Evolutionary conservation across 768 basidiomycete species (phyloP), one percentile per base, ranked within the genome.

Genomic region (Artomyces pyxidatus): DNA sequence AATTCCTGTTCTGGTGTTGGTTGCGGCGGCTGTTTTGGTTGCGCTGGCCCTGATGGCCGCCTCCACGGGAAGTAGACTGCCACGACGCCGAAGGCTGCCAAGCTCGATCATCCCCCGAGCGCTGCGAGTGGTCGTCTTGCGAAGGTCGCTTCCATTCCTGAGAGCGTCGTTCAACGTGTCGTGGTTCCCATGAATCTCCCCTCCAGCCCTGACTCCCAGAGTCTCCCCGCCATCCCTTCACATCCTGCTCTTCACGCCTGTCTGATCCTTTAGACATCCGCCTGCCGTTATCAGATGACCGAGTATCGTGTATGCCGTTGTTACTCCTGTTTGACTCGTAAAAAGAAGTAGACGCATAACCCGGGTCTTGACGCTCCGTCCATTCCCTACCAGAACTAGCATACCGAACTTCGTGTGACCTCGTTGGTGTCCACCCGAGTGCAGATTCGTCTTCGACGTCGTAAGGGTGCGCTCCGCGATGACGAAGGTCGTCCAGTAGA

Each of bases 51-150:
- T 59, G 54, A 19, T 67, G 68, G 22, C 64, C 66, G 30, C 72
- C 46, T 11, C 41, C 56, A 30, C 61, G 47, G 16, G 56, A 49
- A 10, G 54, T 71, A 44, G 75, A 62, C 51, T 81, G 75, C 85
- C 85, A 87, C 5, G 75, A 72, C 22, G 81, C 75, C 30, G 81
- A 81, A 49, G 85, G 84, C 55, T 85, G 83, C 85, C 85, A 87
- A 49, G 78, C 67, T 43, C 85, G 76, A 45, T 83, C 78, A 60
- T 76, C 75, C 17, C 60, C 32, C 12, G 57, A 48, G 44, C 61
- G 56, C 26, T 61, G 57, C 39, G 59, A 45, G 11, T 56, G 52
- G 32, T 62, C 65, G 17, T 60, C 59, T 48, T 55, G 56, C 42
- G 47, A 6, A 21, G 54, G 51, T 37, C 32, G 46, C 26, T 55